phyloP scores from a whole-genome alignment of 73 alveolate genomes.

The Symbiodinium natans region DNA sequence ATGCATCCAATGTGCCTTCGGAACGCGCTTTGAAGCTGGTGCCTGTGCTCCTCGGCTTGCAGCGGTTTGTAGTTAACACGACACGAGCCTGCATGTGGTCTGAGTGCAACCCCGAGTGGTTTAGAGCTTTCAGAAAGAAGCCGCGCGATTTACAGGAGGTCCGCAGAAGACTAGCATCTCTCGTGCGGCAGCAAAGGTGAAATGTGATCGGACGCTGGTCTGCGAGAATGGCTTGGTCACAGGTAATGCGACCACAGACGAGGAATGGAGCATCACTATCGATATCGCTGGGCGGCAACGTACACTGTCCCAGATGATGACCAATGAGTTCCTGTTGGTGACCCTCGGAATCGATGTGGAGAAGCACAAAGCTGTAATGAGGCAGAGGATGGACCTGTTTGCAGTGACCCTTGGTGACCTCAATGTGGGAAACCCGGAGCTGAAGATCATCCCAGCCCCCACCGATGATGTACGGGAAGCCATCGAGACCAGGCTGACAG shows the following conservation, averaged over 20 bases:
- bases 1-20: neutral
- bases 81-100: no score
- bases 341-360: neutral
- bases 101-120: no score
- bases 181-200: neutral
- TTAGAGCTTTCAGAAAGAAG: no score
- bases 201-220: neutral
- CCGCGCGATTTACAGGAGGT: no score
- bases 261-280: neutral
- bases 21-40: neutral
- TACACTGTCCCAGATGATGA: neutral
- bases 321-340: neutral
- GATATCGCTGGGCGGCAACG: neutral
- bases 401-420: neutral
- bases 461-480: neutral
- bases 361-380: neutral
- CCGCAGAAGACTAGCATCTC: no score
- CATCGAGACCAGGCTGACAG: neutral
- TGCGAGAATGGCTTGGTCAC: neutral
- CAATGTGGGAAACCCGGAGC: neutral
- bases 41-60: neutral
- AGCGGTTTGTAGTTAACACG: neutral
- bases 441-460: neutral
- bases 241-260: neutral
- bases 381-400: neutral